Evolutionary conservation across 495 filamentous ascomycete species (phyloP), one percentile per base, ranked within the genome.

Genomic region (Hypoxylon fragiforme): DNA sequence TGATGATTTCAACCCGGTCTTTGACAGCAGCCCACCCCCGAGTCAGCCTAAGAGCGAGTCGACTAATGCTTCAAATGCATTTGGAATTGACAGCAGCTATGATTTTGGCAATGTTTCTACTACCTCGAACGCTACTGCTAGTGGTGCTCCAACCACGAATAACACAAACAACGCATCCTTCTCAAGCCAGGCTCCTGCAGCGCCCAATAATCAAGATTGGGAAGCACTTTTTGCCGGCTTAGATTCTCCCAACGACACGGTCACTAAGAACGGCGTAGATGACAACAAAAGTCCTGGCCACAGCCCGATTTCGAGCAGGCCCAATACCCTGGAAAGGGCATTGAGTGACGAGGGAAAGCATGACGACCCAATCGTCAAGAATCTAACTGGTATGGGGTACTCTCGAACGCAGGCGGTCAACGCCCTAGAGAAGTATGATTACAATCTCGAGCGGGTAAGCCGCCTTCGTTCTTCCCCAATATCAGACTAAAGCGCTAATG

Each of bases 391-490:
- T 19, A 95, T 97, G 91, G 94, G 94, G 2, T 98, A 94, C 70
- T 77, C 85, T 19, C 77, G 94, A 34, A 79, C 80, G 4, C 85
- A 88, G 36, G 88, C 89, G n/a, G 75, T 97, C 22, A 77, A 75
- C 46, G 94, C 94, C 26, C 72, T 98, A 66, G 94, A 97, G 77
- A 92, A 91, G 70, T 94, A 85, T 71, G 92, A 96, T 66, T 96
- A 96, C 71, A 92, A 97, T 72, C 77, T 96, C 64, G 91, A 95
- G 68, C 88, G 90, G 85, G 94, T 96, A 76, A 76, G 84, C 72
- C 65, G 32, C 50, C 26, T 51, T 49, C 46, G 44, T 24, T 42
- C 48, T 30, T 42, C 52, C 11, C 48, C 12, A 28, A 42, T 44
- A 64, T 70, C 72, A 69, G 71, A 60, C 57, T 34, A 34, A 34